These are phyloP conservation scores for Picea mariana DNA, from an alignment of 83 land plant genomes.

Conservation along the genomic window DNA sequence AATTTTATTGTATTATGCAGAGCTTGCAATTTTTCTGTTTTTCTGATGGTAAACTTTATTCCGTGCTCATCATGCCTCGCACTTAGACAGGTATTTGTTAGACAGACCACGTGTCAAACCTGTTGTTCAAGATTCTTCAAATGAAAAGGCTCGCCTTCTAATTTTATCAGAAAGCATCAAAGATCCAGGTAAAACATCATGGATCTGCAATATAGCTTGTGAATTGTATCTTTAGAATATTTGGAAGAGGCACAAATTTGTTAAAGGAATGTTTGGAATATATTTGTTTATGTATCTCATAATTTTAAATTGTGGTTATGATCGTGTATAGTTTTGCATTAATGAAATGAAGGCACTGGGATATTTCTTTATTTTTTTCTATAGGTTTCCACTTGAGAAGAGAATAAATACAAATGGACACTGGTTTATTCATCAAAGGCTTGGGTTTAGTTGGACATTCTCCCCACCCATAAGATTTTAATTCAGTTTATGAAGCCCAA, in stretches of 20 bases:
- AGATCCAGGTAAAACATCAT: constrained; percentile 46
- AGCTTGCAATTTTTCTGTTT: neutral
- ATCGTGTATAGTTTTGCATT: neutral
- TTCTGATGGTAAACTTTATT: neutral
- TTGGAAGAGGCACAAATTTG: neutral
- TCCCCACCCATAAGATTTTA: too few species aligned
- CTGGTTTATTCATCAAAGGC: neutral
- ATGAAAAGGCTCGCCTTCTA: constrained; percentile 51
- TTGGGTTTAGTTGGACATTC: too few species aligned
- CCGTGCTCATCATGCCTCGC: neutral
- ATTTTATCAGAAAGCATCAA: constrained; percentile 68
- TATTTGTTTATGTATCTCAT: neutral
- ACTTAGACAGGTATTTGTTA: constrained; percentile 58
- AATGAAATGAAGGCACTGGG: neutral
- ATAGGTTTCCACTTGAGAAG: neutral
- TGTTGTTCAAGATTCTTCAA: constrained; percentile 69
- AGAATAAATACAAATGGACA: neutral
- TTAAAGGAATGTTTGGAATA: neutral
- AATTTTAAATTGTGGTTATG: too few species aligned
- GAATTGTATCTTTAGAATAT: neutral
- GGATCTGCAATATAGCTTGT: neutral
- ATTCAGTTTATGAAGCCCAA: too few species aligned
- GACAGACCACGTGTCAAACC: constrained; percentile 85
- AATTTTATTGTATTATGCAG: neutral
- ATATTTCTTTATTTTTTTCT: neutral